Evolutionary conservation across 345 rosid genomes (phyloP), one percentile per base, ranked within the genome.

Genomic region (Heritiera littoralis): DNA sequence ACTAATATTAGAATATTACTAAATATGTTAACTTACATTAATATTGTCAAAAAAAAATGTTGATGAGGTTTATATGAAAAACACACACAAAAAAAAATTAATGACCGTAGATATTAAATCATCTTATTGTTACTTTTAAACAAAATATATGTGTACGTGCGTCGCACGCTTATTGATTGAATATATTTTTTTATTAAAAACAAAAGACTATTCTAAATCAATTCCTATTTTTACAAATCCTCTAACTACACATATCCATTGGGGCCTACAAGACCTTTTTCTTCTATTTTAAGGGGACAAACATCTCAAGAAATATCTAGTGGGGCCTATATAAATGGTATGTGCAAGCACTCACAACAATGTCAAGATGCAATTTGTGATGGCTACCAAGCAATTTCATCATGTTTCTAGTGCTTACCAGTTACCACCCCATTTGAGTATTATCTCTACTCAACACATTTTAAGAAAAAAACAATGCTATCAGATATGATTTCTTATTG

Each of bases 241-340:
- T 52, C 61, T 28, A 52, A 72, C 46, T 54, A 5, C 58, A 48
- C 48, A 9, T 35, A 35, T 35, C 38, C 9, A 54, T 15, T 52
- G 32, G 61, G 75, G 61, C 46, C 75, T 52, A 52, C 75, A 52
- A 15, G 46, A 72, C 38, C 61, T 32, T 72, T 72, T 72, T 52
- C 64, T 73, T 30, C 10, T 35, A 23, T 72, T 10, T 13, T 32
- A 10, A 10, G 61, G 76, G 38, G 61, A 72, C 75, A 72, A 72
- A 72, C 61, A 32, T 54, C 48, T 73, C 18, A 54, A 35, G 76
- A 6, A 17, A 73, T 52, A 72, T 52, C 61, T 17, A 32, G 75
- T 51, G 75, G 75, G 61, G 11, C 45, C 75, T 55, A 54, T 35
- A 35, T 51, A 8, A 48, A 52, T 54, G 75, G 15, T 17, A 17